Conservation (phyloP, 768 basidiomycete genomes). For the Solioccasus polychromus region DNA sequence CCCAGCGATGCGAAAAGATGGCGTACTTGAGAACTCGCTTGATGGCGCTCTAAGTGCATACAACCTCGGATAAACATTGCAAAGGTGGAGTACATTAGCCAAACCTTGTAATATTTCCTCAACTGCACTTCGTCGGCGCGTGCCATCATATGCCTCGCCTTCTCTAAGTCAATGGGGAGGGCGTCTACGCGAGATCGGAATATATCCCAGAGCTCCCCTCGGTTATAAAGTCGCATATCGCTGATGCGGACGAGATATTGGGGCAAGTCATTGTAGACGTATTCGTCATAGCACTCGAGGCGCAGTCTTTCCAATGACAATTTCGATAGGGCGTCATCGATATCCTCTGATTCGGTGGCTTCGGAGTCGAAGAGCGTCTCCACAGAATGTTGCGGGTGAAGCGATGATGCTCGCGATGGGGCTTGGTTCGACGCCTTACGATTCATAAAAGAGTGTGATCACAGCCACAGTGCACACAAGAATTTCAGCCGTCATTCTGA, state of each 20-base stretch:
- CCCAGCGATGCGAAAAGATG: constrained; percentile 20
- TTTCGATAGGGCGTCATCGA: neutral
- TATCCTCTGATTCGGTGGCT: neutral
- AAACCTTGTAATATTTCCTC: constrained; percentile 4
- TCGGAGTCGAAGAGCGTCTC: neutral
- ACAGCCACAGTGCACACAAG: too few species aligned
- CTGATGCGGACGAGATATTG: constrained; percentile 14
- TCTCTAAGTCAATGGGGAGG: neutral
- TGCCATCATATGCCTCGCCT: neutral
- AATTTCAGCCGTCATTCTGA: too few species aligned
- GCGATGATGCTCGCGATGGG: neutral
- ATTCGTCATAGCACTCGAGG: constrained; percentile 7
- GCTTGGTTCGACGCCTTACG: neutral
- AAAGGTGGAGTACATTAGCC: neutral
- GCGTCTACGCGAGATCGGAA: neutral
- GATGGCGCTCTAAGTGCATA: constrained; percentile 2
- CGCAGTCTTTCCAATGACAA: neutral
- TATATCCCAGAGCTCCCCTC: constrained; percentile 6
- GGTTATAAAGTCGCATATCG: constrained; percentile 11
- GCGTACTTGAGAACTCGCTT: constrained; percentile 11
- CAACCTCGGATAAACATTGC: neutral
- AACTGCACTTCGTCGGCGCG: neutral
- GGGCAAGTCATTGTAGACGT: constrained; percentile 10
- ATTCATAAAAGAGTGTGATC: too few species aligned
- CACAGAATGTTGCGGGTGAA: neutral